phyloP scores from a whole-genome alignment of 148 eudicot genomes.

The Chenopodium formosanum region DNA sequence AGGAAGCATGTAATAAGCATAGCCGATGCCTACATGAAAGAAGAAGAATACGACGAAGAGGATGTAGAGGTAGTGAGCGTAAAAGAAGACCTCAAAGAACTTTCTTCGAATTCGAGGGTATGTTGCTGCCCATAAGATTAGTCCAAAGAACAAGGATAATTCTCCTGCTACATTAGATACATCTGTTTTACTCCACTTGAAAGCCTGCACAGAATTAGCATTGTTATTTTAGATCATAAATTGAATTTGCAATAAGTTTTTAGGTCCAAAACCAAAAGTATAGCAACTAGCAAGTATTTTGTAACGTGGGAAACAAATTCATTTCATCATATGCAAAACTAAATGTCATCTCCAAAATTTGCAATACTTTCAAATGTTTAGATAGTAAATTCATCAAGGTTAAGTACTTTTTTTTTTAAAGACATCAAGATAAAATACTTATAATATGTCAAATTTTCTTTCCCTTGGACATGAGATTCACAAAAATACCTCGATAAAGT shows the following conservation, averaged over 20 bases:
- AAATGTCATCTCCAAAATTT: background rate
- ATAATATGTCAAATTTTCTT: no score
- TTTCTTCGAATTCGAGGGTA: conserved; percentile 40
- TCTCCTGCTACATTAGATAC: conserved; percentile 54
- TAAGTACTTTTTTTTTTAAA: no score
- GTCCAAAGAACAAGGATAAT: conserved; percentile 37
- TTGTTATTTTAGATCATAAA: background rate
- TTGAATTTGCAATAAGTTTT: background rate
- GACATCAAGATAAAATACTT: no score
- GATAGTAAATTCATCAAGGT: no score
- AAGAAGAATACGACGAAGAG: conserved; percentile 41
- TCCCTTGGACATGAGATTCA: background rate
- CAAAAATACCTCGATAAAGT: background rate
- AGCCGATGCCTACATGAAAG: conserved; percentile 49
- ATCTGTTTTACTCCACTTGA: conserved; percentile 46
- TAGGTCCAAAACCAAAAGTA: background rate
- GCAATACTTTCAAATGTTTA: background rate
- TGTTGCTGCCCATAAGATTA: conserved; percentile 45
- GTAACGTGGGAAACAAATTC: background rate
- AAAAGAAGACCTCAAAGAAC: conserved; percentile 53
- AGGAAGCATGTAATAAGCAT: conserved; percentile 46
- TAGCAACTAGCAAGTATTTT: background rate
- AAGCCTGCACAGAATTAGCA: conserved; percentile 25
- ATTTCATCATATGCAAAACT: background rate
- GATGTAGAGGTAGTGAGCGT: conserved; percentile 57